These are phyloP conservation scores for Hortaea werneckii DNA, from an alignment of 2,329 filamentous ascomycete genomes.

Conservation along the genomic window DNA sequence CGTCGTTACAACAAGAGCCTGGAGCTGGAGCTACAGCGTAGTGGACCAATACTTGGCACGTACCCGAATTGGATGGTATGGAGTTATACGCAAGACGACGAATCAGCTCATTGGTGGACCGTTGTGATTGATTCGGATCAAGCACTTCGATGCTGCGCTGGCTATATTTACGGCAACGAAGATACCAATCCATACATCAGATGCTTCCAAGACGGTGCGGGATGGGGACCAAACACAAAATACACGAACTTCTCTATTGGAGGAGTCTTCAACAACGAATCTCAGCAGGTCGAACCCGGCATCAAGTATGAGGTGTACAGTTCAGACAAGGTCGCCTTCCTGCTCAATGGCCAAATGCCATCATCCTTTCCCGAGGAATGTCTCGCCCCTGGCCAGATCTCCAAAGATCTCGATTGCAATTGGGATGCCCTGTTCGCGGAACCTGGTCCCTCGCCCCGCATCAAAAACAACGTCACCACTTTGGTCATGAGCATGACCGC, in stretches of 20 bases:
- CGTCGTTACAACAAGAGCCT: conserved; percentile 8
- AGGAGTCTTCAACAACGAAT: conserved; percentile 3
- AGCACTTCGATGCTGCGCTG: conserved; percentile 6
- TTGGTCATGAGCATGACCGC: neutral
- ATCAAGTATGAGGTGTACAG: conserved; percentile 10
- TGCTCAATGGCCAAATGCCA: conserved; percentile 7
- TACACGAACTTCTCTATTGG: conserved; percentile 10
- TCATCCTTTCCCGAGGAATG: conserved; percentile 8
- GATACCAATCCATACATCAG: conserved; percentile 11
- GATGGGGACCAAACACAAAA: conserved; percentile 13
- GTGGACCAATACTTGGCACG: conserved; percentile 10
- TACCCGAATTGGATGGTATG: conserved; percentile 1
- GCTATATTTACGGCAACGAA: conserved; percentile 2
- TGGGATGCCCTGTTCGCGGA: conserved; percentile 9
- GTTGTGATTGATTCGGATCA: conserved; percentile 3
- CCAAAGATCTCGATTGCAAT: conserved; percentile 4
- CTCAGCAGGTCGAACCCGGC: neutral
- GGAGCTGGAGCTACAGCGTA: conserved; percentile 7
- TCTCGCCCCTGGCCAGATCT: conserved; percentile 1
- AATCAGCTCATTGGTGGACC: conserved; percentile 1
- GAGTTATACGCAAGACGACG: neutral
- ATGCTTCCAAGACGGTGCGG: conserved; percentile 15
- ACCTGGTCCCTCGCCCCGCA: neutral
- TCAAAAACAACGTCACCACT: conserved; percentile 8
- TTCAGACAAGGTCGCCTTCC: conserved; percentile 15